These are phyloP conservation scores for Tetrahymena thermophila DNA, from an alignment of 73 alveolate species.

Conservation along the genomic window DNA sequence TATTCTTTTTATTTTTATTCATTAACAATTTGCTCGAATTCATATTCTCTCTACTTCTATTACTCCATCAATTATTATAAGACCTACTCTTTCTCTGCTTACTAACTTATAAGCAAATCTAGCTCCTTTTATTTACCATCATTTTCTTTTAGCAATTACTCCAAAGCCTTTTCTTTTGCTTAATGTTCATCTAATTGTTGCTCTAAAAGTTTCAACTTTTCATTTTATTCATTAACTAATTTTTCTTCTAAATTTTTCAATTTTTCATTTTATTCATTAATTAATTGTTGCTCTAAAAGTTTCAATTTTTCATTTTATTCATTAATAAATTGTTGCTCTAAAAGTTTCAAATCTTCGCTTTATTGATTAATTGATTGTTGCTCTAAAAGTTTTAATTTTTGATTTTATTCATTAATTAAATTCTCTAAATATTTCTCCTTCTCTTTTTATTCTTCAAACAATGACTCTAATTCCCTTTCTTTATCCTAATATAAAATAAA, in stretches of 20 bases:
- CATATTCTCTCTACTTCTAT: neutral
- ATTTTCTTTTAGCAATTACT: neutral
- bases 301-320: neutral
- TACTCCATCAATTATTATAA: neutral
- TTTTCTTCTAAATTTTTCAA: too few species aligned
- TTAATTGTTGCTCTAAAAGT: neutral
- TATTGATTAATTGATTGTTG: too few species aligned
- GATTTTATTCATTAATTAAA: too few species aligned
- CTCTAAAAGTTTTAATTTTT: neutral
- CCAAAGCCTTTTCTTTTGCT: neutral
- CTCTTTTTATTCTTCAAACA: neutral
- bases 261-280: too few species aligned
- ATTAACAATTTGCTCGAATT: neutral
- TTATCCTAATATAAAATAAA: neutral
- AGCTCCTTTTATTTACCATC: neutral
- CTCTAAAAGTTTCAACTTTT: neutral
- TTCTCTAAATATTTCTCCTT: neutral
- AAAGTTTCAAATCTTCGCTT: neutral
- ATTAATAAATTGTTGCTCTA: neutral
- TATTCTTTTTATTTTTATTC: neutral
- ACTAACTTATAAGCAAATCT: too few species aligned
- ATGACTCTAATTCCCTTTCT: neutral
- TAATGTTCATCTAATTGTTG: neutral
- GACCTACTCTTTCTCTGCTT: neutral
- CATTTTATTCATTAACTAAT: neutral